Conservation (phyloP, 1,284 basidiomycete species). For the Xanthoconium separans region DNA sequence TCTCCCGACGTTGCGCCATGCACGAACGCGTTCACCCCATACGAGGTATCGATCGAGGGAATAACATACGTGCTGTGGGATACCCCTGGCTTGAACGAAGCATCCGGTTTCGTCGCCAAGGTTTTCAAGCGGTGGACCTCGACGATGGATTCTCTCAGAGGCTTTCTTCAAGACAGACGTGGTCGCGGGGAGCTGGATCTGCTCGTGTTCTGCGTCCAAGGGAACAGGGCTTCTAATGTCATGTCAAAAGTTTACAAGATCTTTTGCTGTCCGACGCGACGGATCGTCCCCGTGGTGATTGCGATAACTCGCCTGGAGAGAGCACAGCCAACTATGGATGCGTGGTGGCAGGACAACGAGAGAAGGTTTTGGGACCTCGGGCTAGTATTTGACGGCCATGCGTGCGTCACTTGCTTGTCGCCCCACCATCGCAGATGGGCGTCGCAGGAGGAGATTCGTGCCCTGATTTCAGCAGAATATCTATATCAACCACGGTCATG, state of each 20-base stretch:
- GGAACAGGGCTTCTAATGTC: slow-evolving; percentile 7
- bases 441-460: slow-evolving; percentile 17
- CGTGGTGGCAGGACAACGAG: slow-evolving; percentile 31
- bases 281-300: slow-evolving; percentile 22
- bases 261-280: slow-evolving; percentile 16
- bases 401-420: slow-evolving; percentile 24
- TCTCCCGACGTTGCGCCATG: slow-evolving; percentile 16
- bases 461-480: slow-evolving; percentile 11
- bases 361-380: slow-evolving; percentile 6
- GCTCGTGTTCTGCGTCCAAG: slow-evolving; percentile 18
- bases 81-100: slow-evolving; percentile 26
- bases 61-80: slow-evolving; percentile 23
- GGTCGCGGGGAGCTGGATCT: slow-evolving; percentile 18
- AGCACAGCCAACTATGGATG: slow-evolving; percentile 26
- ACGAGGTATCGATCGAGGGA: slow-evolving; percentile 15
- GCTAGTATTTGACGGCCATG: slow-evolving; percentile 24
- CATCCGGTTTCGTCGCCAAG: slow-evolving; percentile 1
- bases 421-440: slow-evolving; percentile 13
- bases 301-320: slow-evolving; percentile 29
- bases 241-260: slow-evolving; percentile 13
- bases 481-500: neutral
- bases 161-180: slow-evolving; percentile 17
- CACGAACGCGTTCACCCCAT: slow-evolving; percentile 11
- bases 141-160: slow-evolving; percentile 1
- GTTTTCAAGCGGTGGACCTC: slow-evolving; percentile 7